Evolutionary conservation across 2,329 filamentous ascomycete species (phyloP).

Genomic region (Cryphonectria japonica): DNA sequence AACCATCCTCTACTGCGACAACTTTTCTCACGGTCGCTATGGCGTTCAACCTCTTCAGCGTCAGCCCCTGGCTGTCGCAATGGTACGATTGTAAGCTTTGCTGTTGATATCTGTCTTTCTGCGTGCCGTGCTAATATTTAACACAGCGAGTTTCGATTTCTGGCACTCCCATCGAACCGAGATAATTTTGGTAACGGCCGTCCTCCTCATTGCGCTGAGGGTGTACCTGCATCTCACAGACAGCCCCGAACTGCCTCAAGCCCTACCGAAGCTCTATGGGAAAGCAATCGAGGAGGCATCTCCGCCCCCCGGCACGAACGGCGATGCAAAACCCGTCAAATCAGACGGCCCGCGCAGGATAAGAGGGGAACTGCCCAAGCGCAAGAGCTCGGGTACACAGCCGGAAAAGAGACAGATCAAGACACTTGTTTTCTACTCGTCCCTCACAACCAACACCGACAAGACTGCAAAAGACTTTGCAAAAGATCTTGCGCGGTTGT

Average conservation of each 20-base stretch:
- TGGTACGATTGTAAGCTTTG: conserved; percentile 20
- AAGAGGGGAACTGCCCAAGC: conserved; percentile 45
- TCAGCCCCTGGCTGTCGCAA: conserved; percentile 24
- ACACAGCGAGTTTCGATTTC: conserved; percentile 39
- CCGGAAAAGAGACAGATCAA: conserved; percentile 56
- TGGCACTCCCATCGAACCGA: conserved; percentile 54
- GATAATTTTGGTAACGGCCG: conserved; percentile 46
- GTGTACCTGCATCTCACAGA: conserved; percentile 47
- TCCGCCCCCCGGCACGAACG: conserved; percentile 25
- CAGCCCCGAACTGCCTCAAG: conserved; percentile 41
- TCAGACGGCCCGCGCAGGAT: conserved; percentile 51
- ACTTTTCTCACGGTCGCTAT: conserved; percentile 8
- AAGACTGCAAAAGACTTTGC: conserved; percentile 68
- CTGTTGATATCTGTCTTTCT: background rate
- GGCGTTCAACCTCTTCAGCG: conserved; percentile 17
- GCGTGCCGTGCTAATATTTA: background rate
- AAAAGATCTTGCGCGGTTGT: conserved; percentile 55
- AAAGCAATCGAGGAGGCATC: conserved; percentile 20
- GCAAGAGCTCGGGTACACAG: conserved; percentile 39
- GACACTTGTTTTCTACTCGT: conserved; percentile 85
- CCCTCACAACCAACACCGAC: conserved; percentile 82
- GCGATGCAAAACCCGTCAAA: conserved; percentile 38
- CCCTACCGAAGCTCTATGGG: conserved; percentile 42
- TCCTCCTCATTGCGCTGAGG: conserved; percentile 44
- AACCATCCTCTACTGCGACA: conserved; percentile 1